These are phyloP conservation scores for Termitomyces bulborhizus DNA, from an alignment of 768 basidiomycete species.

Conservation along the genomic window DNA sequence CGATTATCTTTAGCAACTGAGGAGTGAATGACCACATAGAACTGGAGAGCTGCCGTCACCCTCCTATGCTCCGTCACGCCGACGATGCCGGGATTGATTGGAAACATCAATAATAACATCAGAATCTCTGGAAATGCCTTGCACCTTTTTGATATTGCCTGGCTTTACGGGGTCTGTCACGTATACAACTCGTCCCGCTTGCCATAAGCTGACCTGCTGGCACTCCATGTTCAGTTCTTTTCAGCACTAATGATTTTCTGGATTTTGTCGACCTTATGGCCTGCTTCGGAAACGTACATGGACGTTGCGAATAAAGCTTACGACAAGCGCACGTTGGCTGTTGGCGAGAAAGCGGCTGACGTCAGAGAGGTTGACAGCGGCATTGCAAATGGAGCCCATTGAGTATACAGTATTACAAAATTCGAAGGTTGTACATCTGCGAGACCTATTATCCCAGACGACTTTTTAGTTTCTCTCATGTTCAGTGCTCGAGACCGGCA, in stretches of 20 bases:
- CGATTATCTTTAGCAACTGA: too few species aligned
- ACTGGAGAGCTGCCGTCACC: slow-evolving; percentile 62
- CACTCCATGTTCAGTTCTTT: not conserved
- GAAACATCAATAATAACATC: slow-evolving; percentile 63
- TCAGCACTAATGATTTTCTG: not conserved
- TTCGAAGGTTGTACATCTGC: too few species aligned
- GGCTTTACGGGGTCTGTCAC: slow-evolving; percentile 24
- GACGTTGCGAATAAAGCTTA: not conserved
- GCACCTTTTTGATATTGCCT: slow-evolving; percentile 24
- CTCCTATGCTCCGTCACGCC: slow-evolving; percentile 64
- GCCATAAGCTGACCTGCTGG: too few species aligned
- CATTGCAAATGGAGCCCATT: too few species aligned
- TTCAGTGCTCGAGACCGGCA: too few species aligned
- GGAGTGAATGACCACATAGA: slow-evolving; percentile 31
- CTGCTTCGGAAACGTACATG: not conserved
- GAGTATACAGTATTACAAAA: not conserved
- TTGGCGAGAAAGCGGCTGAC: not conserved
- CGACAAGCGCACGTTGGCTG: not conserved
- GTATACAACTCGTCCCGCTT: too few species aligned
- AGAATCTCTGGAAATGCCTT: slow-evolving; percentile 39
- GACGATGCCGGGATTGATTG: slow-evolving; percentile 73
- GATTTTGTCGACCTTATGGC: not conserved
- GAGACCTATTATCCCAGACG: too few species aligned
- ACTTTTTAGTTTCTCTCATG: too few species aligned
- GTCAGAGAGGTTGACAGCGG: not conserved